Evolutionary conservation across 257 asterid genomes (phyloP).

Genomic region (Voacanga thouarsii): DNA sequence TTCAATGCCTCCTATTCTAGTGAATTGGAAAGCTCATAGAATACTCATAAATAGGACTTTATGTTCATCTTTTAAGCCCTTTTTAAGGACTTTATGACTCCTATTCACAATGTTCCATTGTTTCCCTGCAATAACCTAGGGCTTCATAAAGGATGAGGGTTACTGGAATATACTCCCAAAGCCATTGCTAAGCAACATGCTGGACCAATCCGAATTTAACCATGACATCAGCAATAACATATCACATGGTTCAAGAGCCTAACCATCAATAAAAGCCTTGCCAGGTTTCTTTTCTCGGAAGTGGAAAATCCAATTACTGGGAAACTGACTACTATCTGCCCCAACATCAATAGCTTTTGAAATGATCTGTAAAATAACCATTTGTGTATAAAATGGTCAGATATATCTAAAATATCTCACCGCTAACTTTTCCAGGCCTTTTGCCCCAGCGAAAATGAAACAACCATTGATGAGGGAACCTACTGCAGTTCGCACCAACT

Average conservation of each 20-base stretch:
- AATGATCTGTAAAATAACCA: conserved; percentile 70
- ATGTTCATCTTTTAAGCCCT: background rate
- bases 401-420: conserved; percentile 48
- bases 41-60: background rate
- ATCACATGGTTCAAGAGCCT: conserved; percentile 60
- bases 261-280: conserved; percentile 92
- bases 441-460: conserved; percentile 98
- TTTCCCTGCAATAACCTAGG: background rate
- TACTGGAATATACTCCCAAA: background rate
- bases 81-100: background rate
- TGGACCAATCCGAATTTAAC: conserved; percentile 13
- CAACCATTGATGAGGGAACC: conserved; percentile 90
- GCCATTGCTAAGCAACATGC: background rate
- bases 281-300: conserved; percentile 94
- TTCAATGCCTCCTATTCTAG: background rate
- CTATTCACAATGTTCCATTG: background rate
- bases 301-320: conserved; percentile 92
- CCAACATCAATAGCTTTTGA: conserved; percentile 79
- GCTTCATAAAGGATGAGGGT: background rate
- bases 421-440: conserved; percentile 84
- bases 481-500: conserved; percentile 83
- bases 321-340: conserved; percentile 92
- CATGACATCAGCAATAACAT: conserved; percentile 29
- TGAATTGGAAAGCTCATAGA: background rate
- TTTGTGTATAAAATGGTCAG: conserved; percentile 37